Base-by-base conservation (phyloP, 2,329 filamentous ascomycete genomes). In the Botryosphaeria dothidea region DNA sequence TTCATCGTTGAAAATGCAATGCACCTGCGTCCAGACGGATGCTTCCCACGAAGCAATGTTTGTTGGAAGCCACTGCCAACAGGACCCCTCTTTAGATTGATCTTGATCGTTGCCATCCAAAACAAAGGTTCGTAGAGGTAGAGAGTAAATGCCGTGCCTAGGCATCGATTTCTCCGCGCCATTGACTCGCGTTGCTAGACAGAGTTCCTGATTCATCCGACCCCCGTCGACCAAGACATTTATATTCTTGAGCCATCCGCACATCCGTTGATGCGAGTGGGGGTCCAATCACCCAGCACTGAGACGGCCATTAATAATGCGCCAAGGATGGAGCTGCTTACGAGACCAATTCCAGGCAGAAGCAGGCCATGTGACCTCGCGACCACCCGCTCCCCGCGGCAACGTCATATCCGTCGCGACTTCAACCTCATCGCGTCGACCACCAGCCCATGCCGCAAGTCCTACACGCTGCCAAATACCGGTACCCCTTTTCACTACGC, bases 261-360 rank as follows among this genome's bases (percentile, higher is more conserved):
- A 41, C 54, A 46, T 45, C 23, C 52, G 36, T 21, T 9, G 36
- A 29, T 15, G 38, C 15, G n/a, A 25, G 6, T 5, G 38, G 25
- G 15, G 25, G 11, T 11, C 25, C 54, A 31, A 31, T 45, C 21
- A 31, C 25, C 38, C 9, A 27, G 15, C 8, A n/a, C 13, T 15
- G 38, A 23, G 17, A 31, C 29, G 54, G 38, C 25, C 3, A 45
- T 58, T 31, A 45, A 58, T 45, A 45, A 45, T 46, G 7, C n/a
- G 54, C 54, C 54, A 58, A 46, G 54, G 38, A 46, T 31, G 54
- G 31, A 25, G 25, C 54, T 45, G 54, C 54, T 58, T 58, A 58
- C 54, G 17, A 38, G 27, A 6, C 17, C 17, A 21, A 34, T 31
- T 58, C 23, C 73, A 71, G 65, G 64, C 65, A 29, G 67, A 64